Base-by-base conservation (phyloP, 768 basidiomycete genomes). In the Glaciozyma martinii region DNA sequence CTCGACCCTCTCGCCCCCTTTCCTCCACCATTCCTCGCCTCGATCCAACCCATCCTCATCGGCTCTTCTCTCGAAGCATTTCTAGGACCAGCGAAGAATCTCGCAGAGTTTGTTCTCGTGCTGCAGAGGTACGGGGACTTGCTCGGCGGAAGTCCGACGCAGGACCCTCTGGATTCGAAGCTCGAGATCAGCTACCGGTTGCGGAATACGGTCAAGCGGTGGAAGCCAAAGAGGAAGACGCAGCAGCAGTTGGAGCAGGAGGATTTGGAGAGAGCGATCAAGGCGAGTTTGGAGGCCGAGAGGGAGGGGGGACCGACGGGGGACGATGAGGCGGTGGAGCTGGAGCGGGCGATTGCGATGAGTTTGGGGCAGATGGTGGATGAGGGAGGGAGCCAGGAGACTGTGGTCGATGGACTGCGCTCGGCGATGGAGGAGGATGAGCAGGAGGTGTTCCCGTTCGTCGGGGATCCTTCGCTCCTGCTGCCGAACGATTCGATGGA, bases 31-130 rank as follows among this genome's bases (percentile, higher is more conserved):
- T 69, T 69, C 59, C 62, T 66, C 56, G 4, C 49, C 15, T 53
- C 64, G 4, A 49, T 69, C 50, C 27, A 49, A 40, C 68, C 68
- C 5, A 23, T 66, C 55, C 21, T 69, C 40, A 18, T n/a, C n/a
- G 56, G 40, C 8, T 57, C 57, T 0, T 60, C 72, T 0, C 69
- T 89, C 15, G 89, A 86, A 84, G 68, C 64, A 19, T 77, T 75
- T 30, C 71, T 84, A 1, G 73, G 76, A 3, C 68, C 86, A 19
- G 68, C 84, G 61, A 77, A 82, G 0, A 71, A 68, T 0, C 75
- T 72, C 56, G 68, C 75, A 0, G 82, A 88, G 67, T 86, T 86
- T 0, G 71, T 74, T 0, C 63, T 47, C 7, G 88, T 88, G 72
- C 65, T 85, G 19, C 59, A n/a, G 7, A 57, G 68, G 66, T 67